Base-by-base conservation (phyloP, 371 early-diverging fungal genomes). In the Lichtheimia corymbifera region DNA sequence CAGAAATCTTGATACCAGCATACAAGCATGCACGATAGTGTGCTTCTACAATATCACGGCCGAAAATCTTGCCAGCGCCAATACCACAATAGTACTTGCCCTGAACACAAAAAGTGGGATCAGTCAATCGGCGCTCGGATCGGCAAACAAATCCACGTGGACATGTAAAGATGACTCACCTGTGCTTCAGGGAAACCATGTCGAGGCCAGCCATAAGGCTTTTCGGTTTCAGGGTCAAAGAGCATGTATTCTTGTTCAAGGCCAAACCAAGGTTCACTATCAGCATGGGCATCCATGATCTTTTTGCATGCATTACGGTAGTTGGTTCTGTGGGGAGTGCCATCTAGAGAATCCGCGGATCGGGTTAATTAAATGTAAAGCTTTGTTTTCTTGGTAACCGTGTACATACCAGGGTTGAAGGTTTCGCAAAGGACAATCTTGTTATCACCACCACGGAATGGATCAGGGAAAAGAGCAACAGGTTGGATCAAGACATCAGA, bases 181-280 rank as follows among this genome's bases (percentile, higher is more conserved):
- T 85, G 86, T 40, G 86, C 77, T 55, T 79, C 86, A 25, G 86
- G 86, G 76, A 62, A 81, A 45, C 86, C 86, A 18, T 73, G 73
- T 63, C 69, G 77, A 55, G 86, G 86, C 86, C 86, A 85, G 65
- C 86, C 84, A 52, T 71, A 74, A 41, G 78, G 74, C 66, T 74
- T 71, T 53, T 74, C 60, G 61, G 79, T 78, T 70, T 83, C 79
- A n/a, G 66, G 62, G 63, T 83, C 83, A 55, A 85, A 71, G 50
- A 85, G 55, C 60, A 82, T 79, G 55, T 85, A 85, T 59, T 83
- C 84, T 67, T 83, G 81, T 59, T 85, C 85, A 62, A 85, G 77
- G 55, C 85, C 85, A 62, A 85, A 85, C 85, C 85, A 85, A 41
- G 85, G 81, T 28, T 79, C 65, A 18, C 58, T 28, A 50, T 72